Percentiles rank a stretch among this genome's conserved stretches.
Conservation (phyloP, 1,284 basidiomycete species). For the Apiotrichum brassicae region DNA sequence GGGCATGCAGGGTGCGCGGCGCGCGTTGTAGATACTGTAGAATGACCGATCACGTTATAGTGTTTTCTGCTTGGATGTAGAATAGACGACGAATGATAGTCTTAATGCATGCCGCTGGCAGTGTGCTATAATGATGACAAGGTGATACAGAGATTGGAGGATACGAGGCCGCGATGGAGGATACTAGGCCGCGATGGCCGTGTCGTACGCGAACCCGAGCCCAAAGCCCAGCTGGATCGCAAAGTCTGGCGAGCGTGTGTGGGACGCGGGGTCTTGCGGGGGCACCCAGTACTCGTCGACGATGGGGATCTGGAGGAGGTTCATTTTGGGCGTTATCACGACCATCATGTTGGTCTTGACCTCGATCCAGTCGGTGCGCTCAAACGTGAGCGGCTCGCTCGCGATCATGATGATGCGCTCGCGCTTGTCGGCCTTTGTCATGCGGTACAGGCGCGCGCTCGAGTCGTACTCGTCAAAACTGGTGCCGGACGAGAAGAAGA, state of each 20-base stretch:
- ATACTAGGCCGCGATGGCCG: conserved; percentile 3
- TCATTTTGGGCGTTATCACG: conserved; percentile 81
- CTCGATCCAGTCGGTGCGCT: conserved; percentile 67
- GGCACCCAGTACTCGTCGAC: conserved; percentile 75
- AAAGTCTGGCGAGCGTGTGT: conserved; percentile 41
- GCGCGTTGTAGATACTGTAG: neutral
- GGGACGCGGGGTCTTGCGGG: conserved; percentile 46
- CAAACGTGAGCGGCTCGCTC: conserved; percentile 87
- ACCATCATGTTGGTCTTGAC: conserved; percentile 91
- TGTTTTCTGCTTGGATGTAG: no score
- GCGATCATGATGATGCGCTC: conserved; percentile 83
- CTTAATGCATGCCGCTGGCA: no score
- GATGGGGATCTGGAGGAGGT: conserved; percentile 88
- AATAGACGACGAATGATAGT: no score
- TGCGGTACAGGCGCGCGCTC: conserved; percentile 75
- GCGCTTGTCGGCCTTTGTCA: conserved; percentile 93
- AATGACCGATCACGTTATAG: neutral
- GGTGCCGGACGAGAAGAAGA: conserved; percentile 94
- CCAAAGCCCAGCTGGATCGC: conserved; percentile 44
- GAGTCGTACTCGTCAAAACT: conserved; percentile 83
- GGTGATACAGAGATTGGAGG: neutral
- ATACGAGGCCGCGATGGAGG: neutral
- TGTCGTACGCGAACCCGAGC: conserved; percentile 18
- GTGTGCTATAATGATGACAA: neutral
- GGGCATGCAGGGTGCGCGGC: no score